Evolutionary conservation across 2,329 filamentous ascomycete species (phyloP).

Genomic region (Beauveria pseudobassiana): DNA sequence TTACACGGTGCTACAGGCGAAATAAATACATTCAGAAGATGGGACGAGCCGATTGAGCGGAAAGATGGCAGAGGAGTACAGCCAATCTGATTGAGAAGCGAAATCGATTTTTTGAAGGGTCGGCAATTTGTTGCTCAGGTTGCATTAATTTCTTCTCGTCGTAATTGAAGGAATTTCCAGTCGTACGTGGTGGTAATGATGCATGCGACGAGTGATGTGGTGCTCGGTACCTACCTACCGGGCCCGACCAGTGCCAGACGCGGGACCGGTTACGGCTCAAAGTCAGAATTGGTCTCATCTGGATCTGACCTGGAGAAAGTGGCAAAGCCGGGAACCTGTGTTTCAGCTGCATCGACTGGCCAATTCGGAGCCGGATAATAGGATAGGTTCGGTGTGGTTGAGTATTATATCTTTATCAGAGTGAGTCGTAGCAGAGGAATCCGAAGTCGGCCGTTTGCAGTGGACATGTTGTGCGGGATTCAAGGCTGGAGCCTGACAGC

Average conservation of each 20-base stretch:
- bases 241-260: background rate
- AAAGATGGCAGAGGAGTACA: background rate
- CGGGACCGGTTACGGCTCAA: background rate
- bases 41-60: background rate
- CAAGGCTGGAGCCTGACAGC: background rate
- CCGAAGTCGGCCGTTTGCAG: slow-evolving; percentile 10
- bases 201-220: background rate
- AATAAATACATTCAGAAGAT: background rate
- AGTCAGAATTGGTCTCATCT: background rate
- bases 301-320: background rate
- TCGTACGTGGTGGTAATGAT: background rate
- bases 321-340: background rate
- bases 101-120: background rate
- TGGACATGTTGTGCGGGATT: background rate
- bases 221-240: background rate
- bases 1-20: background rate
- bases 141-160: background rate
- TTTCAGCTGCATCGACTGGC: background rate
- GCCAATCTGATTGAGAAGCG: too few relatives aligned
- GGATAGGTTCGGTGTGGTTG: background rate
- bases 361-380: background rate
- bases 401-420: too few relatives aligned
- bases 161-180: background rate
- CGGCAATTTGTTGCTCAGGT: background rate
- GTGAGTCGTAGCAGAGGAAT: background rate